phyloP scores from a whole-genome alignment of 495 filamentous ascomycete species.

The Pseudevernia furfuracea region DNA sequence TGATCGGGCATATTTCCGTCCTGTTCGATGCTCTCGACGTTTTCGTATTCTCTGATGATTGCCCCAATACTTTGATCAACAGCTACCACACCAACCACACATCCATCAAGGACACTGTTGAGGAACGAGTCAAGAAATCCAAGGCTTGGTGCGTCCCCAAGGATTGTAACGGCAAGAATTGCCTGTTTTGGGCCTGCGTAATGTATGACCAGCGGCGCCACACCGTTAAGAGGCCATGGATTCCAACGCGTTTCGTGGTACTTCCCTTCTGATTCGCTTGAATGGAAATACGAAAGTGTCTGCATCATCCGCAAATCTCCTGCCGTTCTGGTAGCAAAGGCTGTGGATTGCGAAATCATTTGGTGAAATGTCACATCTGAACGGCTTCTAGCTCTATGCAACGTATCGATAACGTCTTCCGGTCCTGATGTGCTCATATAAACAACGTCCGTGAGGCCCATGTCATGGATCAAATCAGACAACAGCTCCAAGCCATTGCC shows the following conservation, averaged over 20 bases:
- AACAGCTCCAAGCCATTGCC: slow-evolving; percentile 67
- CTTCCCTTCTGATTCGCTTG: slow-evolving; percentile 31
- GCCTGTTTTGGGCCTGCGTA: slow-evolving; percentile 46
- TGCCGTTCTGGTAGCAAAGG: slow-evolving; percentile 56
- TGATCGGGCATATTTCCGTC: not conserved
- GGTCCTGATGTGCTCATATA: slow-evolving; percentile 71
- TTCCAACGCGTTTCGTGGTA: slow-evolving; percentile 39
- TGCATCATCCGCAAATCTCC: slow-evolving; percentile 71
- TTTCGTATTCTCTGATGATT: not conserved
- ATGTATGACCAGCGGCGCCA: slow-evolving; percentile 47
- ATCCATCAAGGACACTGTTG: slow-evolving; percentile 47
- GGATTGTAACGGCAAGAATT: slow-evolving; percentile 45
- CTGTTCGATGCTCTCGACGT: too few species aligned
- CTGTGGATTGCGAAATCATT: slow-evolving; percentile 51
- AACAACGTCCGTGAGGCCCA: slow-evolving; percentile 51
- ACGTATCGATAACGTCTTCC: slow-evolving; percentile 51
- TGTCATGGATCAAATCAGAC: slow-evolving; percentile 48
- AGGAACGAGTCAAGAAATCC: slow-evolving; percentile 32
- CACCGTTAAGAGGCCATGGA: slow-evolving; percentile 39
- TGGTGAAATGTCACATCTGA: slow-evolving; percentile 36
- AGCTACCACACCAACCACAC: slow-evolving; percentile 49
- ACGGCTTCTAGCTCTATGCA: slow-evolving; percentile 36
- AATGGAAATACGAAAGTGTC: slow-evolving; percentile 71
- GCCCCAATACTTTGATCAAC: slow-evolving; percentile 21
- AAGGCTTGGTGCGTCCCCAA: slow-evolving; percentile 42